Evolutionary conservation across 306 rosid genomes (phyloP), one percentile per base, ranked within the genome.

Genomic region (Astragalus glycyphyllos): DNA sequence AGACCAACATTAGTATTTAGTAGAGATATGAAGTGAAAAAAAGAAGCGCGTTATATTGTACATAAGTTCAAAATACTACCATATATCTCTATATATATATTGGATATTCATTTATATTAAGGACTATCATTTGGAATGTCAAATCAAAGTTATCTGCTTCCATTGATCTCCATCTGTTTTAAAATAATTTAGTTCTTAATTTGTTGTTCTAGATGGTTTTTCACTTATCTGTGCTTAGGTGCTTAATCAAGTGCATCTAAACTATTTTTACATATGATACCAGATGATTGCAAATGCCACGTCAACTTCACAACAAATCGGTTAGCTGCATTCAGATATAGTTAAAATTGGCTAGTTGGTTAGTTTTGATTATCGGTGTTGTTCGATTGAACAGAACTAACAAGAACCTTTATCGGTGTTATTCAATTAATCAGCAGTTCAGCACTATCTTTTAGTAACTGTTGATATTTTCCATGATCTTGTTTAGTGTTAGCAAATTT

Each of bases 191-290:
- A 65, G 31, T 51, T 75, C 69, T 58, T 40, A 66, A 45, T 59
- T 37, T 46, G 42, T 65, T 31, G 37, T 38, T 23, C 63, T 58
- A 7, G 42, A 71, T 59, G 54, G 62, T 35, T 72, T 59, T 76
- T 66, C 23, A 11, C 68, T 45, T 50, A 40, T 57, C 41, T 8
- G 75, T 60, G 57, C 34, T 0, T 76, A 31, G 54, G 46, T 42
- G 65, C 37, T 38, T 69, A 38, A 56, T 48, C 38, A 77, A 64
- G 54, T 76, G 68, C 48, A 34, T 76, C 68, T 23, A 37, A 57
- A 8, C 67, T 60, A 5, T 37, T 71, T 75, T 64, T 58, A 34
- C 53, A 11, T 16, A 2, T 16, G 49, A 12, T 41, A 41, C 46
- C 16, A 5, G 12, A 8, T 35, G 65, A 35, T 34, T 34, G 35